Conservation (phyloP, 176 grass and related monocot species). For the Aegilops sharonensis region DNA sequence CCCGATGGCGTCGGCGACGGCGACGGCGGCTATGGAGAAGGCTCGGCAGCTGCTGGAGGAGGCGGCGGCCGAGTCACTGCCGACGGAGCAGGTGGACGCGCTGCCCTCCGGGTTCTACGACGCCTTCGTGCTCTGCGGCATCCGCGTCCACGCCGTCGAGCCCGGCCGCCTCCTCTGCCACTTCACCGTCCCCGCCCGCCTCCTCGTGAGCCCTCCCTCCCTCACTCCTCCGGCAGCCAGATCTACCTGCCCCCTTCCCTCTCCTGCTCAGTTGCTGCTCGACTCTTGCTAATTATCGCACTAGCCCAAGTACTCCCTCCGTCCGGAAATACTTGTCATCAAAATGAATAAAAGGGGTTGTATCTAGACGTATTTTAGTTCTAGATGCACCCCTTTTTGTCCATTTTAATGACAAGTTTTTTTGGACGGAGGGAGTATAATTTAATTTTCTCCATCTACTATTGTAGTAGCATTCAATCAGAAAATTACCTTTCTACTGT, state of each 20-base stretch:
- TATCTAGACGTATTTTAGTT: too few species aligned
- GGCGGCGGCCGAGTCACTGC: slow-evolving; percentile 42
- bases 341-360: too few species aligned
- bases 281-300: background rate
- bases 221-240: background rate
- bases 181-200: slow-evolving; percentile 68
- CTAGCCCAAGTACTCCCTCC: background rate
- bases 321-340: too few species aligned
- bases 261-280: background rate
- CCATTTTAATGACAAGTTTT: too few species aligned
- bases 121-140: slow-evolving; percentile 77
- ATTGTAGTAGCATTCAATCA: background rate
- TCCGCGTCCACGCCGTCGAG: slow-evolving; percentile 58
- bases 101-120: slow-evolving; percentile 80
- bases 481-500: background rate
- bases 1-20: background rate
- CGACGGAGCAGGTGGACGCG: slow-evolving; percentile 36
- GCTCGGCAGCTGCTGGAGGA: slow-evolving; percentile 68
- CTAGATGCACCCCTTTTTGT: too few species aligned
- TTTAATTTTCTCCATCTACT: background rate
- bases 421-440: too few species aligned
- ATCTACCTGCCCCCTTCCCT: background rate
- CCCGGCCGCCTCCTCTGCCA: slow-evolving; percentile 78
- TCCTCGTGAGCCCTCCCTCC: slow-evolving; percentile 51
- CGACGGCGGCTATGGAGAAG: slow-evolving; percentile 26